Evolutionary conservation across 371 early-diverging fungal species (phyloP).

Genomic region (Rhizopus stolonifer): DNA sequence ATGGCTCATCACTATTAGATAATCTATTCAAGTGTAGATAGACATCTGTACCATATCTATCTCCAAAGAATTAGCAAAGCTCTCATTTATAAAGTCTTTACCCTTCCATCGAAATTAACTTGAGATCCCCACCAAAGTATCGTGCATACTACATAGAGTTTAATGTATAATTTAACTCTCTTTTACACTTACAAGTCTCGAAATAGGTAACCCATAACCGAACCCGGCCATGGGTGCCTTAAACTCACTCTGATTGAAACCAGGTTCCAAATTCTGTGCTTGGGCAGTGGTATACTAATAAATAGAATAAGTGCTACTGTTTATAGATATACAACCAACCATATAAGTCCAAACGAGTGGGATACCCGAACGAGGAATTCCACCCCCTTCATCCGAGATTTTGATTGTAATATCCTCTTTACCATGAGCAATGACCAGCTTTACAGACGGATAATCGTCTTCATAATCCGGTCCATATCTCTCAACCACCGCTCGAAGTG

Average conservation of each 20-base stretch:
- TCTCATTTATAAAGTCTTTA: slow-evolving; percentile 29
- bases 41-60: slow-evolving; percentile 89
- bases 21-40: slow-evolving; percentile 91
- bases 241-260: slow-evolving; percentile 82
- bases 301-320: not conserved
- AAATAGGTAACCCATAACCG: slow-evolving; percentile 95
- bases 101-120: slow-evolving; percentile 94
- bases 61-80: slow-evolving; percentile 1
- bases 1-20: slow-evolving; percentile 89
- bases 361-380: slow-evolving; percentile 88
- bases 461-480: slow-evolving; percentile 79
- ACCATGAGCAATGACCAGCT: slow-evolving; percentile 91
- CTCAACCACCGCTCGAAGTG: slow-evolving; percentile 93
- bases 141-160: slow-evolving; percentile 64
- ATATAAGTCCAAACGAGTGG: slow-evolving; percentile 95
- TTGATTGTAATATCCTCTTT: slow-evolving; percentile 97
- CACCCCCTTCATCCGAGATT: slow-evolving; percentile 95
- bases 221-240: slow-evolving; percentile 98
- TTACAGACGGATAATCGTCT: slow-evolving; percentile 90
- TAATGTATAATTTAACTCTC: not conserved
- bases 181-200: slow-evolving; percentile 58
- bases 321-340: slow-evolving; percentile 32
- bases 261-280: slow-evolving; percentile 82
- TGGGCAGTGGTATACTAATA: slow-evolving; percentile 91
- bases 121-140: slow-evolving; percentile 95